Conservation (phyloP, 805 yeast genomes). For the Candida fluviatilis region DNA sequence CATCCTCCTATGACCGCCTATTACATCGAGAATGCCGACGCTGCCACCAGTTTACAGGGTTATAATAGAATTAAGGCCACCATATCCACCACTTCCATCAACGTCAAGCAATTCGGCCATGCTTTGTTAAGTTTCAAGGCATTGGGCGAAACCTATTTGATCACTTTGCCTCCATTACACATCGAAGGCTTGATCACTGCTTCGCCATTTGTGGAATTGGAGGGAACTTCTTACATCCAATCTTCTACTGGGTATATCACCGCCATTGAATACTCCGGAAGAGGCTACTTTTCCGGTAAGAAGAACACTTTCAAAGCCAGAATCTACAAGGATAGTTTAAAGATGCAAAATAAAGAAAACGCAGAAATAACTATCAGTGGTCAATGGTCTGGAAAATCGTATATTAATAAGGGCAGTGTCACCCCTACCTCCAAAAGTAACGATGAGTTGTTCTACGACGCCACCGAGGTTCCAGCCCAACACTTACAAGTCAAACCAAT, state of each 20-base stretch:
- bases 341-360: conserved; percentile 49
- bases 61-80: conserved; percentile 86
- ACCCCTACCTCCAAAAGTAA: conserved; percentile 42
- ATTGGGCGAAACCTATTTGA: conserved; percentile 62
- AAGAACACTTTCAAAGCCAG: conserved; percentile 90
- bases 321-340: conserved; percentile 51
- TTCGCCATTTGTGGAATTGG: conserved; percentile 91
- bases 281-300: conserved; percentile 94
- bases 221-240: conserved; percentile 82
- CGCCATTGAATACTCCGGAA: conserved; percentile 77
- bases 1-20: conserved; percentile 98
- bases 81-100: conserved; percentile 72
- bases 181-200: conserved; percentile 91
- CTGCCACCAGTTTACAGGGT: conserved; percentile 73
- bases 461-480: conserved; percentile 46
- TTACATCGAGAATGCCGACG: conserved; percentile 68
- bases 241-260: conserved; percentile 74
- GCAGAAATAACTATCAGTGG: conserved; percentile 80
- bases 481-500: conserved; percentile 73
- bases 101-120: conserved; percentile 90
- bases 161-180: conserved; percentile 92
- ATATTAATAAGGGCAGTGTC: conserved; percentile 53
- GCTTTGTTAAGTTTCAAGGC: conserved; percentile 66
- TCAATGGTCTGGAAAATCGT: conserved; percentile 85
- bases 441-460: conserved; percentile 61